A percentile compares a stretch with the other conserved stretches of the same genome.
These are phyloP conservation scores for Pichia sp. DNA, from an alignment of 1,139 yeast species.

Conservation along the genomic window DNA sequence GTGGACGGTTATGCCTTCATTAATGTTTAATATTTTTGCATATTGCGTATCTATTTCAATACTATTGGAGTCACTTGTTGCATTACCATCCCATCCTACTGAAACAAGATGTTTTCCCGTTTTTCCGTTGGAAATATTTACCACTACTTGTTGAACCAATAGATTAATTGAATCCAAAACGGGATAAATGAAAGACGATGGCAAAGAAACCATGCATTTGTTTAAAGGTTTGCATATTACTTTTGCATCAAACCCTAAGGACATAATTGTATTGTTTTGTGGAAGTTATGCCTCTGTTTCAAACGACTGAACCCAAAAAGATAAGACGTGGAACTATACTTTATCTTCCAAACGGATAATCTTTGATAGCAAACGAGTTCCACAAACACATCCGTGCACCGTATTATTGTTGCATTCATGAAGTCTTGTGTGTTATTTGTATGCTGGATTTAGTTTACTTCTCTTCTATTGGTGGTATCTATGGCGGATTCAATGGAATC, in stretches of 20 bases:
- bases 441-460: too few species aligned
- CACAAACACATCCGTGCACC: too few species aligned
- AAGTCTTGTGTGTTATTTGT: too few species aligned
- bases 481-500: too few species aligned
- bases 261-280: too few species aligned
- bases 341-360: too few species aligned
- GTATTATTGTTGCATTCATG: too few species aligned
- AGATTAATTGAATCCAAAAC: constrained; percentile 24
- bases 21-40: constrained; percentile 40
- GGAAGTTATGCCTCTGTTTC: too few species aligned
- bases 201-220: constrained; percentile 25
- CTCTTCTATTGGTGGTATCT: too few species aligned
- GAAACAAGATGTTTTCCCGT: constrained; percentile 12
- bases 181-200: constrained; percentile 25
- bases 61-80: constrained; percentile 22
- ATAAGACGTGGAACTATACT: too few species aligned
- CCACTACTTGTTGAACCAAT: constrained; percentile 26
- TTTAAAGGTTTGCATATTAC: constrained; percentile 20
- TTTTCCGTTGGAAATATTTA: constrained; percentile 17
- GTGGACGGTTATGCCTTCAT: constrained; percentile 39
- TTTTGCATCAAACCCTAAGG: constrained; percentile 16
- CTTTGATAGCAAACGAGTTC: too few species aligned
- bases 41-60: constrained; percentile 54
- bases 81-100: constrained; percentile 29
- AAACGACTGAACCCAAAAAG: too few species aligned